Base-by-base conservation (phyloP, 805 yeast genomes). In the Monosporozyma yasuniensis region DNA sequence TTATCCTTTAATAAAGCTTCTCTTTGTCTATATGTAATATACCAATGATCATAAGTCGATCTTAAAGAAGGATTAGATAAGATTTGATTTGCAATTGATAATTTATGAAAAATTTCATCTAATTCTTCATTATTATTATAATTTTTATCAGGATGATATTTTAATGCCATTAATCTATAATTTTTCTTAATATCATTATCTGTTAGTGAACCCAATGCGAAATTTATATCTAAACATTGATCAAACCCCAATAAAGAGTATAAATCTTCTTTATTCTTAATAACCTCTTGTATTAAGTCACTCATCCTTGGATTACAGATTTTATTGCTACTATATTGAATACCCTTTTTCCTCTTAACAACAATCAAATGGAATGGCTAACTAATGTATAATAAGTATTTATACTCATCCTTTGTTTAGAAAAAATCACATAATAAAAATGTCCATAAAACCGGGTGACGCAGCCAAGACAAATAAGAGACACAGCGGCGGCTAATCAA, bases 101-200 rank as follows among this genome's bases (percentile, higher is more conserved):
- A 44, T 19, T 44, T 46, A 18, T 56, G 59, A 52, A 68, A 69
- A 46, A 44, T 55, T 14, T 56, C 61, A 2, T 52, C 50, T 0
- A 58, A 56, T 3, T 44, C 51, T 7, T 52, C 43, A 16, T 52
- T 48, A 16, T 49, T 48, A 6, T 53, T 51, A 2, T 52, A 52
- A 19, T 52, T 54, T 42, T 63, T 63, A 49, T 63, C 67, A 2
- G 67, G 67, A 48, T 63, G 67, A 47, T 55, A 57, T 19, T 50
- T 45, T 22, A 63, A 49, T n/a, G 65, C 63, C 50, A 61, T 39
- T 16, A 41, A 43, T 27, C 61, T 53, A 46, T 55, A 62, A 19
- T 48, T 56, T 34, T 48, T 59, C 48, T 53, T 53, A 4, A 63
- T 50, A 8, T 52, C 57, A 46, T 46, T 46, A 34, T 41, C 48